phyloP scores from a whole-genome alignment of 139 green algal species.

The Parachlorella kessleri region DNA sequence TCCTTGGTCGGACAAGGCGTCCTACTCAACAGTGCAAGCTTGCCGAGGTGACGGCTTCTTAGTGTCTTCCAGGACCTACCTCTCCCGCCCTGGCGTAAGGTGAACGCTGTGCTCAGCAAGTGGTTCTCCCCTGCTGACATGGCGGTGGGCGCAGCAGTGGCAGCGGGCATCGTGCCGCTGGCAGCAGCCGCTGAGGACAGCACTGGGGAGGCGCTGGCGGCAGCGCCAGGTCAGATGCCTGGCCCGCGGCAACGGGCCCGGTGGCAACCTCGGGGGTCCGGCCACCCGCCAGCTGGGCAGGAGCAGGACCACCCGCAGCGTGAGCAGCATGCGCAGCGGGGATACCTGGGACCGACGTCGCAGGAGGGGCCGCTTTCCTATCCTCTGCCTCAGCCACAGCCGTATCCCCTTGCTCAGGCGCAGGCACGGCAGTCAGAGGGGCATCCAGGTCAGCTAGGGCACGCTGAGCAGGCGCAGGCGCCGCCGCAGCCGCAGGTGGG shows the following conservation, averaged over 20 bases:
- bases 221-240: too few species aligned
- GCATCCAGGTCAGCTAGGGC: background rate
- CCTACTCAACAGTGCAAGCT: too few species aligned
- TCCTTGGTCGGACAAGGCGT: too few species aligned
- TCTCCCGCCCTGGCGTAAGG: constrained; percentile 65
- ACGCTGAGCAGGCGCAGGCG: background rate
- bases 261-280: too few species aligned
- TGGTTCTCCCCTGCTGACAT: constrained; percentile 50
- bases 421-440: background rate
- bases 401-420: background rate
- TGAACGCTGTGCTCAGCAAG: constrained; percentile 56
- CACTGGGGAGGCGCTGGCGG: background rate
- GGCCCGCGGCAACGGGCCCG: too few species aligned
- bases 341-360: too few species aligned
- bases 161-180: background rate
- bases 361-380: too few species aligned
- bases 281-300: too few species aligned
- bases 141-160: background rate
- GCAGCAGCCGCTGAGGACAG: background rate
- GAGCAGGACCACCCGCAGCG: too few species aligned
- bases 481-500: background rate
- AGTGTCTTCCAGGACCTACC: constrained; percentile 31
- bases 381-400: too few species aligned
- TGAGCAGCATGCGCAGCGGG: too few species aligned
- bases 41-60: too few species aligned